Evolutionary conservation across 805 yeast species (phyloP), one percentile per base, ranked within the genome.

Genomic region (Starmera amethionina): DNA sequence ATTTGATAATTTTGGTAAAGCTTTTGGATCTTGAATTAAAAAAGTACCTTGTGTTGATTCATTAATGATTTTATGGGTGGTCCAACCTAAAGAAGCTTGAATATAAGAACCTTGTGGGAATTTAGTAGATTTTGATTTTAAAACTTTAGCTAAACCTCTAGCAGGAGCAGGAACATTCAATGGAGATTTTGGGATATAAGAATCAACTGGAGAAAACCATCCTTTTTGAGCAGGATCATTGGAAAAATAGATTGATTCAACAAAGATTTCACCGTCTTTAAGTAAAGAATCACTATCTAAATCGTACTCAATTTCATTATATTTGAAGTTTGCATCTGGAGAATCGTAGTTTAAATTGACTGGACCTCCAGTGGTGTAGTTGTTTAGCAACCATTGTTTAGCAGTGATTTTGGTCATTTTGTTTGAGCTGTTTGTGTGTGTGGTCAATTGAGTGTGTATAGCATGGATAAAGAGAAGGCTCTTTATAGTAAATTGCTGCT

Each of bases 161-260:
- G 79, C 65, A 13, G 68, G 61, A 16, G 74, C 70, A 15, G 72
- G 72, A 37, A 63, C 60, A 25, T 59, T 54, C 10, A 68, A 55
- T 27, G 74, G 70, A 4, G 53, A 49, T 15, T 57, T 56, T 34
- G 49, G 49, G 6, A 56, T 49, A 44, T 59, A 58, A 36, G 62
- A 56, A 37, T 53, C 60, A 15, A 46, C 44, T 12, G 60, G 48
- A 2, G 63, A 47, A 44, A 75, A 75, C 77, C 81, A 74, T 37
- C 66, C 65, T 55, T 78, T 74, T 50, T 75, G 79, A 14, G 81
- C 74, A 12, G 83, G 82, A 51, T 77, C 82, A 47, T 77, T 72
- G 19, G 82, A 73, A 9, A 76, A 45, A 43, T 65, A 69, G 34
- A 68, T 46, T 3, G 63, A 52, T 52, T 75, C 69, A n/a, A 74